Conservation (phyloP, 495 filamentous ascomycete genomes). For the Astrocystis sublimbata region DNA sequence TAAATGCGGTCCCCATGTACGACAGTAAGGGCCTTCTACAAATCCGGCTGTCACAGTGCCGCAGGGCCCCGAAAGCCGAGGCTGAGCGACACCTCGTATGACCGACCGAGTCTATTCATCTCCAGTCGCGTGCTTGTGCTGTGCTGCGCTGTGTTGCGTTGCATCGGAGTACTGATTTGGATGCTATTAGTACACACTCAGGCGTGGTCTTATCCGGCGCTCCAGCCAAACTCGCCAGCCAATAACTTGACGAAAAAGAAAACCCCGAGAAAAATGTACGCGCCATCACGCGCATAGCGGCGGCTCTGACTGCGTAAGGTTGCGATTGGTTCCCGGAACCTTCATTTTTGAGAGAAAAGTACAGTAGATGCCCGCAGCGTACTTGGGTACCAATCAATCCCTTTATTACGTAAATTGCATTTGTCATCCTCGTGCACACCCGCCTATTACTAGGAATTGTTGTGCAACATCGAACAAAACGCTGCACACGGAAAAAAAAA, state of each 20-base stretch:
- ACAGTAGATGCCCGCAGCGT: too few relatives aligned
- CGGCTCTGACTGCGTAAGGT: too few relatives aligned
- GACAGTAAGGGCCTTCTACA: not conserved
- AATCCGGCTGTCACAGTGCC: not conserved
- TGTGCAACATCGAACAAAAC: not conserved
- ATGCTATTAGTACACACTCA: not conserved
- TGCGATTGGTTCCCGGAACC: too few relatives aligned
- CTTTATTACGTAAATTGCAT: too few relatives aligned
- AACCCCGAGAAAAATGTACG: not conserved
- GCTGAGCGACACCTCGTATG: constrained; percentile 4
- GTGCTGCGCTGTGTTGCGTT: not conserved
- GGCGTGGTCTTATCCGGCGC: not conserved
- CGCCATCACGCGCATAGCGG: not conserved
- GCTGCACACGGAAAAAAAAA: not conserved
- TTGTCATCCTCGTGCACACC: not conserved
- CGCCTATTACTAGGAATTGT: not conserved
- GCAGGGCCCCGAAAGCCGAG: constrained; percentile 5
- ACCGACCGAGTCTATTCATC: not conserved
- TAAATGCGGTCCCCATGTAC: not conserved
- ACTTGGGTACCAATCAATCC: too few relatives aligned
- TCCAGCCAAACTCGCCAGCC: not conserved
- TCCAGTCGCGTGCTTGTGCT: constrained; percentile 3
- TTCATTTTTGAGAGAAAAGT: too few relatives aligned
- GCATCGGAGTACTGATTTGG: not conserved
- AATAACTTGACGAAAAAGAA: not conserved